phyloP scores from a whole-genome alignment of 2,329 filamentous ascomycete species.

The Dactylellina drechsleri region DNA sequence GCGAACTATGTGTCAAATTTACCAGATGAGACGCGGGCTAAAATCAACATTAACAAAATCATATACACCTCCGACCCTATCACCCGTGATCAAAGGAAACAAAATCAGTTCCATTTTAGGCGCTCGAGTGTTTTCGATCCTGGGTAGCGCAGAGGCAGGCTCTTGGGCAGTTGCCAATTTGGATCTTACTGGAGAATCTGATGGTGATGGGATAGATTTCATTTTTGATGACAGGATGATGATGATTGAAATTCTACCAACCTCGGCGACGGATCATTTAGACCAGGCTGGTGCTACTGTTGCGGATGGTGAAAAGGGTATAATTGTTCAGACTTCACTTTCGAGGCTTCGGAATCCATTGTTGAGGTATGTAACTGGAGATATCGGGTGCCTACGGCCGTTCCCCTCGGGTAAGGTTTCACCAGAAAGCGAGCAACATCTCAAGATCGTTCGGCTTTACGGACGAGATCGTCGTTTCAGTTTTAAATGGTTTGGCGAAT shows the following conservation, averaged over 20 bases:
- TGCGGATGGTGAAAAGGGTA: slow-evolving; percentile 60
- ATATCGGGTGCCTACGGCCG: slow-evolving; percentile 63
- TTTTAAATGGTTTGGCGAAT: slow-evolving; percentile 63
- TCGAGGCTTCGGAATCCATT: slow-evolving; percentile 63
- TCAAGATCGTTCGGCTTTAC: slow-evolving; percentile 61
- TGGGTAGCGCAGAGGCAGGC: slow-evolving; percentile 64
- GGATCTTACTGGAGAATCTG: slow-evolving; percentile 57
- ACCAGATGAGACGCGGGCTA: slow-evolving; percentile 37
- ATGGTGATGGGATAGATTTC: slow-evolving; percentile 60
- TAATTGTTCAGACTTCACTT: slow-evolving; percentile 64
- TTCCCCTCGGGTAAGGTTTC: slow-evolving; percentile 57
- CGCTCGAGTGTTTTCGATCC: slow-evolving; percentile 61
- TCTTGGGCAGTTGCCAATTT: slow-evolving; percentile 61
- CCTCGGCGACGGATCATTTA: slow-evolving; percentile 37
- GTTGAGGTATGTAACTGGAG: slow-evolving; percentile 64
- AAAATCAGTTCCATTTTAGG: slow-evolving; percentile 56
- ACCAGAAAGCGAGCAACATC: slow-evolving; percentile 54
- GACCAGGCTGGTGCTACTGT: slow-evolving; percentile 43
- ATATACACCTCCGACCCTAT: slow-evolving; percentile 65
- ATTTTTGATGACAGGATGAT: slow-evolving; percentile 62
- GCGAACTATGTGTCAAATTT: slow-evolving; percentile 61
- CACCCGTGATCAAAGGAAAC: slow-evolving; percentile 59
- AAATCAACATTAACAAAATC: slow-evolving; percentile 62
- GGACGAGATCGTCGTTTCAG: slow-evolving; percentile 63
- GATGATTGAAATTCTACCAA: slow-evolving; percentile 61